These are phyloP conservation scores for Candida sanyaensis DNA, from an alignment of 1,139 yeast species.

Conservation along the genomic window DNA sequence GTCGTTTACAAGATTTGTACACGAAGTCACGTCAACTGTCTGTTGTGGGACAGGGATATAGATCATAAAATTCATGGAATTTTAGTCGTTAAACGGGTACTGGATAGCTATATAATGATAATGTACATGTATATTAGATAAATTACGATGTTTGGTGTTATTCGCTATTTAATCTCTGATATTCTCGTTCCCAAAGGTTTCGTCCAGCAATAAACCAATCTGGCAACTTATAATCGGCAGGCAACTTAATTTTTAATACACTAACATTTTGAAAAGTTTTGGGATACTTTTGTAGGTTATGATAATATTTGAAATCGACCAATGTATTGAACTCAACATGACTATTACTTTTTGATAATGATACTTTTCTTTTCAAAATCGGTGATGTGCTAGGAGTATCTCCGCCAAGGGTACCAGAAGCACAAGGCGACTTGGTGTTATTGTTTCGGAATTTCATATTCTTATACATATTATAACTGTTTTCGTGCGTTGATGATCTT, in stretches of 20 bases:
- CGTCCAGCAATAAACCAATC: constrained; percentile 69
- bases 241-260: constrained; percentile 52
- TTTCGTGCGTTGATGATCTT: constrained; percentile 34
- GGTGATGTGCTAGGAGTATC: constrained; percentile 10
- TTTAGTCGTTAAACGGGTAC: not conserved
- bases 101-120: not conserved
- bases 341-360: constrained; percentile 3
- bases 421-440: constrained; percentile 6
- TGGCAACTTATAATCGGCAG: constrained; percentile 64
- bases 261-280: constrained; percentile 38
- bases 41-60: constrained; percentile 38
- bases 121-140: not conserved
- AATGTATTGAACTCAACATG: constrained; percentile 18
- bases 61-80: constrained; percentile 12
- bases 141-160: not conserved
- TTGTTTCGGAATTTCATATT: constrained; percentile 28
- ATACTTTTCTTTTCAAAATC: constrained; percentile 6
- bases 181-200: constrained; percentile 57
- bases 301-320: constrained; percentile 40
- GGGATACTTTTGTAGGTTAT: constrained; percentile 30
- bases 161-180: constrained; percentile 14
- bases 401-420: not conserved
- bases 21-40: constrained; percentile 46
- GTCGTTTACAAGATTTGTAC: constrained; percentile 45
- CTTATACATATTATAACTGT: constrained; percentile 8